A percentile compares a stretch with the other conserved stretches of the same genome.
These are phyloP conservation scores for Coelastrella sp. DNA, from an alignment of 139 green algal species.

Conservation along the genomic window DNA sequence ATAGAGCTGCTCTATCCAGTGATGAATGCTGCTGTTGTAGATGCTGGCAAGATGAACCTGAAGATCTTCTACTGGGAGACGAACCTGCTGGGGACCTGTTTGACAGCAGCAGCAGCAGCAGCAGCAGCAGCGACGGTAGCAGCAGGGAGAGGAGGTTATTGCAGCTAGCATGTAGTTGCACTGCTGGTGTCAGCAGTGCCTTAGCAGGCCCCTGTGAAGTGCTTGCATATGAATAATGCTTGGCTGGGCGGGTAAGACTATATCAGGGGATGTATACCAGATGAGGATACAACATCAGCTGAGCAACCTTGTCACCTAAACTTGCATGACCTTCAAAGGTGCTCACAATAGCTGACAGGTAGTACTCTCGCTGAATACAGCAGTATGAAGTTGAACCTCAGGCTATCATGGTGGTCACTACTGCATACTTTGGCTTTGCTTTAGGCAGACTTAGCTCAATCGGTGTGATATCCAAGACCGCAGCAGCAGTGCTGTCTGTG, in stretches of 20 bases:
- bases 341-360: too few relatives aligned
- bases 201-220: background rate
- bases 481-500: background rate
- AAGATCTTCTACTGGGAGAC: conserved; percentile 11
- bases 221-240: background rate
- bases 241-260: too few relatives aligned
- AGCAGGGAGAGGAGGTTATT: background rate
- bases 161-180: background rate
- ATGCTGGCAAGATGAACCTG: conserved; percentile 10
- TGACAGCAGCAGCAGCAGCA: too few relatives aligned
- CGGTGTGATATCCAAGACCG: too few relatives aligned
- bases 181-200: too few relatives aligned
- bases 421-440: background rate
- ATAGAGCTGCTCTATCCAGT: conserved; percentile 27
- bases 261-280: too few relatives aligned
- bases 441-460: background rate
- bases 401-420: too few relatives aligned
- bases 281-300: too few relatives aligned
- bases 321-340: too few relatives aligned
- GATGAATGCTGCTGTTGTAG: conserved; percentile 7
- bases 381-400: too few relatives aligned
- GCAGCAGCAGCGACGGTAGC: conserved; percentile 4
- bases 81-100: conserved; percentile 20
- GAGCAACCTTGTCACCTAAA: too few relatives aligned
- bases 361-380: too few relatives aligned